phyloP scores from a whole-genome alignment of 2,329 filamentous ascomycete species.

The Phialophora verrucosa region DNA sequence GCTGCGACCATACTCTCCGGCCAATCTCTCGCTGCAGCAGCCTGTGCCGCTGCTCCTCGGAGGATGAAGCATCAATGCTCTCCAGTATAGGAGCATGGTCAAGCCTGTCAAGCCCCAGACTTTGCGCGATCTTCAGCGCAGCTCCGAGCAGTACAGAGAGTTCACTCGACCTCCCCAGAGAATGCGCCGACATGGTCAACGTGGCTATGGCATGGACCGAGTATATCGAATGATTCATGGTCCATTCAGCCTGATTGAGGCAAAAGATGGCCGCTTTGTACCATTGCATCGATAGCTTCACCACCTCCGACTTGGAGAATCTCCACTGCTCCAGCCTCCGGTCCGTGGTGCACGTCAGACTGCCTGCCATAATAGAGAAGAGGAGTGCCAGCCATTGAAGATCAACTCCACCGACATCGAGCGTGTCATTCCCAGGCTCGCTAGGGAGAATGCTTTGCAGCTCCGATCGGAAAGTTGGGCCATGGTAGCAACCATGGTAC shows the following conservation, averaged over 20 bases:
- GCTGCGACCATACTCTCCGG: slow-evolving; percentile 47
- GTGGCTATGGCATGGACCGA: slow-evolving; percentile 56
- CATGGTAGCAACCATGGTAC: slow-evolving; percentile 38
- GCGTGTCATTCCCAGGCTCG: slow-evolving; percentile 16
- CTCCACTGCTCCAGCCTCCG: slow-evolving; percentile 49
- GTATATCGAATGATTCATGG: slow-evolving; percentile 49
- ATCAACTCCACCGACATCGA: slow-evolving; percentile 26
- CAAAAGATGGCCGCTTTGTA: slow-evolving; percentile 54
- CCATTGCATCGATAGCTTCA: slow-evolving; percentile 53
- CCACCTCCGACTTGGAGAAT: slow-evolving; percentile 50
- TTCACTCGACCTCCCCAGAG: slow-evolving; percentile 56
- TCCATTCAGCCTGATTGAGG: slow-evolving; percentile 55
- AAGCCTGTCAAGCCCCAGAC: slow-evolving; percentile 54
- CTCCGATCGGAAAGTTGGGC: slow-evolving; percentile 31
- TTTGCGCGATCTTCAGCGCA: slow-evolving; percentile 55
- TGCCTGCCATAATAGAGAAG: slow-evolving; percentile 38
- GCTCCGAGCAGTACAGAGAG: slow-evolving; percentile 55
- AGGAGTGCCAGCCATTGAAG: slow-evolving; percentile 37
- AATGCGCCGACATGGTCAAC: slow-evolving; percentile 57
- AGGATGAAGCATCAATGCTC: slow-evolving; percentile 19
- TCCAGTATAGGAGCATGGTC: slow-evolving; percentile 33
- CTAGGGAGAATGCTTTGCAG: slow-evolving; percentile 27
- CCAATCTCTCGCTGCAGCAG: slow-evolving; percentile 44
- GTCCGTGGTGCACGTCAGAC: slow-evolving; percentile 31
- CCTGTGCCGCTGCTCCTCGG: slow-evolving; percentile 22